Evolutionary conservation across 805 yeast genomes (phyloP).

Genomic region (Candida glaebosa): DNA sequence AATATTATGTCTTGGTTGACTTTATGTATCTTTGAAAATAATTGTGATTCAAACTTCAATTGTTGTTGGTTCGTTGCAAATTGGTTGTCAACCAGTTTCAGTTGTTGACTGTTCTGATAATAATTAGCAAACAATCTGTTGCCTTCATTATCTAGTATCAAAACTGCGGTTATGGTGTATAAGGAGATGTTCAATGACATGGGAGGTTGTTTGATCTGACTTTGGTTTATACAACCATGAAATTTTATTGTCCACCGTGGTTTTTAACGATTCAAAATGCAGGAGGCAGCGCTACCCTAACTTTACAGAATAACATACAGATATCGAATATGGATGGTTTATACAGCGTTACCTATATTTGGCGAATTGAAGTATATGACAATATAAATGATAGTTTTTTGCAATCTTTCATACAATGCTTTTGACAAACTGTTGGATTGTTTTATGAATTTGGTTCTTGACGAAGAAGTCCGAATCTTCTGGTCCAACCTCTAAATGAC

Average conservation of each 20-base stretch:
- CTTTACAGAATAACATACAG: too few relatives aligned
- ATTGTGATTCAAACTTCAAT: constrained; percentile 65
- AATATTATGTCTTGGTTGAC: constrained; percentile 77
- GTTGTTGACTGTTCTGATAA: constrained; percentile 39
- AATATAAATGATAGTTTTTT: too few relatives aligned
- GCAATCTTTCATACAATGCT: constrained; percentile 4
- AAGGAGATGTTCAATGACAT: constrained; percentile 57
- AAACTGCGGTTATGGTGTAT: constrained; percentile 76
- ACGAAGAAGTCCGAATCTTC: constrained; percentile 24
- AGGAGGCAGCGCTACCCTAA: constrained; percentile 4
- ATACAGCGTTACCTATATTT: too few relatives aligned
- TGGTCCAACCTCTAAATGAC: constrained; percentile 18
- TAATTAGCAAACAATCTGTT: constrained; percentile 81
- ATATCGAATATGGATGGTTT: too few relatives aligned
- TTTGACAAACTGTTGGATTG: constrained; percentile 18
- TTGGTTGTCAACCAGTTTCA: constrained; percentile 22
- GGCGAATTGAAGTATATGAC: too few relatives aligned
- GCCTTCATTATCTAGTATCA: constrained; percentile 80
- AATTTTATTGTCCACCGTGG: constrained; percentile 4
- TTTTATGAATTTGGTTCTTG: constrained; percentile 30
- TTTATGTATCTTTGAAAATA: constrained; percentile 75
- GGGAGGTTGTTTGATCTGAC: not conserved
- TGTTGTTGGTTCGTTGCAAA: constrained; percentile 58
- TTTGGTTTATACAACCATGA: not conserved
- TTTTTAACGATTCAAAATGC: not conserved